Percentiles rank a stretch among this genome's conserved stretches.
These are phyloP conservation scores for Phaeotremella fagi DNA, from an alignment of 768 basidiomycete genomes.

Conservation along the genomic window DNA sequence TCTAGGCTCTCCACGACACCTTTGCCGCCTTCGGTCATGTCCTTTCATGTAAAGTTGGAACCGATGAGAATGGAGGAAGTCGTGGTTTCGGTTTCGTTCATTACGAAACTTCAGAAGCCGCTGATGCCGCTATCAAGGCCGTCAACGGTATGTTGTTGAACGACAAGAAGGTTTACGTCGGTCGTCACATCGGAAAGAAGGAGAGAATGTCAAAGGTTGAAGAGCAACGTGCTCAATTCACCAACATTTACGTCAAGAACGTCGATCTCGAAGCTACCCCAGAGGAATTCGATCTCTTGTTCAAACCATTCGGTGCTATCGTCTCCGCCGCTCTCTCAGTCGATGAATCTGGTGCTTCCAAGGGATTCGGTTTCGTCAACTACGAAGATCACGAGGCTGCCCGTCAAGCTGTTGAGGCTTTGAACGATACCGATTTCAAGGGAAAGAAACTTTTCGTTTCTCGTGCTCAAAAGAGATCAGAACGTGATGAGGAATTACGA, in stretches of 20 bases:
- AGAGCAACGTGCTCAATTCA: slow-evolving; percentile 94
- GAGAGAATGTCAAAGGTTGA: slow-evolving; percentile 98
- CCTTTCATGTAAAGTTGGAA: slow-evolving; percentile 97
- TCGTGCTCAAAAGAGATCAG: slow-evolving; percentile 96
- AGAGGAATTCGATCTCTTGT: slow-evolving; percentile 79
- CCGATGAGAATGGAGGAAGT: slow-evolving; percentile 89
- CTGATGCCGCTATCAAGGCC: slow-evolving; percentile 91
- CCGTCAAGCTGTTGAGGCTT: slow-evolving; percentile 75
- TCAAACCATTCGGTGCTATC: slow-evolving; percentile 69
- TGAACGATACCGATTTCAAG: slow-evolving; percentile 77
- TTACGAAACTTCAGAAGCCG: slow-evolving; percentile 95
- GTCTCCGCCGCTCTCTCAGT: slow-evolving; percentile 80
- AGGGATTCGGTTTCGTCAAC: slow-evolving; percentile 93
- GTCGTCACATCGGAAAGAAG: slow-evolving; percentile 95
- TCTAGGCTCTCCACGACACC: slow-evolving; percentile 93
- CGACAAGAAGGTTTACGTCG: slow-evolving; percentile 99
- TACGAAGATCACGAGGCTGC: slow-evolving; percentile 89
- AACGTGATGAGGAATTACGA: slow-evolving; percentile 95
- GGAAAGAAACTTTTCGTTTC: slow-evolving; percentile 91
- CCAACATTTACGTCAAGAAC: slow-evolving; percentile 98
- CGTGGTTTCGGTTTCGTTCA: slow-evolving; percentile 99
- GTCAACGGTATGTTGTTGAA: slow-evolving; percentile 99
- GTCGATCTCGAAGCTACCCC: slow-evolving; percentile 75
- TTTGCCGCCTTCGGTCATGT: slow-evolving; percentile 99
- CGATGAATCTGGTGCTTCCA: slow-evolving; percentile 82